Evolutionary conservation across 371 early-diverging fungal species (phyloP).

Genomic region (Mucor circinelloides): DNA sequence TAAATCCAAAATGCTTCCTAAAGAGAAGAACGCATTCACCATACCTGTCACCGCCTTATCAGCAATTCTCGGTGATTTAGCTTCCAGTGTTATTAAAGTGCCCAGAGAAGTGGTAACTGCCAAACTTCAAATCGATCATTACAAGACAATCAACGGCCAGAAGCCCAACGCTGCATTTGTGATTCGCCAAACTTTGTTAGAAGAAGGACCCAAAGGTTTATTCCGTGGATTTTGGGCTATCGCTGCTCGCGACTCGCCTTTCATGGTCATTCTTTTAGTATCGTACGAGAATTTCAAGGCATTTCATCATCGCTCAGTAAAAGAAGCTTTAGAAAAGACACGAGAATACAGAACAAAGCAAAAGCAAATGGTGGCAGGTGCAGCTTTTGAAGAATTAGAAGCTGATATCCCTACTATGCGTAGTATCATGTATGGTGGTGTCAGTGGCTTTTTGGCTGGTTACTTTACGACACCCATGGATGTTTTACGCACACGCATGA

Average conservation of each 20-base stretch:
- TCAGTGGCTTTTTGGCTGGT: slow-evolving; percentile 81
- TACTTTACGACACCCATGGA: slow-evolving; percentile 86
- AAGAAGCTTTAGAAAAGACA: slow-evolving; percentile 32
- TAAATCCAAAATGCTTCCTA: slow-evolving; percentile 62
- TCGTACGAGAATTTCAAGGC: slow-evolving; percentile 84
- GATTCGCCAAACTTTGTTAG: slow-evolving; percentile 58
- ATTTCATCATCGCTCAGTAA: slow-evolving; percentile 61
- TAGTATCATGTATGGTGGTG: slow-evolving; percentile 74
- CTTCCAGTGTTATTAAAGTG: slow-evolving; percentile 80
- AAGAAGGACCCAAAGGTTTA: slow-evolving; percentile 72
- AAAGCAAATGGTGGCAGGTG: slow-evolving; percentile 48
- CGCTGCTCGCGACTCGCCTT: slow-evolving; percentile 77
- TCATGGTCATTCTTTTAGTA: slow-evolving; percentile 82
- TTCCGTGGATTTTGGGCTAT: slow-evolving; percentile 83
- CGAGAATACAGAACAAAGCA: slow-evolving; percentile 38
- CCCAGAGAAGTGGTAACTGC: slow-evolving; percentile 87
- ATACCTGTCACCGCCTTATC: slow-evolving; percentile 73
- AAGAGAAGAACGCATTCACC: slow-evolving; percentile 23
- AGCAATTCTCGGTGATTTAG: slow-evolving; percentile 77
- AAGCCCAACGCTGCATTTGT: slow-evolving; percentile 50
- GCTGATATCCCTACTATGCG: slow-evolving; percentile 71
- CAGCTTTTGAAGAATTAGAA: slow-evolving; percentile 56
- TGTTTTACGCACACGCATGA: slow-evolving; percentile 77
- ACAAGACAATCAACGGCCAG: slow-evolving; percentile 36
- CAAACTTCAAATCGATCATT: slow-evolving; percentile 72